phyloP scores from a whole-genome alignment of 306 rosid species.

The Malus orientalis region DNA sequence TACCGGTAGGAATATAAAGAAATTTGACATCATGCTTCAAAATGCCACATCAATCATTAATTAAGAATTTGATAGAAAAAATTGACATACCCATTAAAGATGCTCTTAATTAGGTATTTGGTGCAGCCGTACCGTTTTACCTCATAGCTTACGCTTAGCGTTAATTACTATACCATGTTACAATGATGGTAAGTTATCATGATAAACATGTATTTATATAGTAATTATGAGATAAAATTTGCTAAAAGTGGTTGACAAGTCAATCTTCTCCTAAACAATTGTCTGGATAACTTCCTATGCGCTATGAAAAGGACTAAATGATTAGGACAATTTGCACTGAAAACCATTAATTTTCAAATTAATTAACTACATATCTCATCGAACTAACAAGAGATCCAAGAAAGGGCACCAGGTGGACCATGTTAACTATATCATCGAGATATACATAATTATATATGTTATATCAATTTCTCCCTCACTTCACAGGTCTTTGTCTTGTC shows the following conservation, averaged over 20 bases:
- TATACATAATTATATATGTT: background rate
- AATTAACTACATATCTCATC: background rate
- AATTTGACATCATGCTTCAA: too few relatives aligned
- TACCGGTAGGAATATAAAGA: too few relatives aligned
- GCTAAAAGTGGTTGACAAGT: background rate
- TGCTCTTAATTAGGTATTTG: too few relatives aligned
- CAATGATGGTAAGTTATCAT: background rate
- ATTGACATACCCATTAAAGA: too few relatives aligned
- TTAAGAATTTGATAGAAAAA: too few relatives aligned
- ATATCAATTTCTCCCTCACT: background rate
- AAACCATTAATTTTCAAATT: background rate
- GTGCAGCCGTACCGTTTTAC: too few relatives aligned
- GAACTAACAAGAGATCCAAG: background rate
- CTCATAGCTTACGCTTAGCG: too few relatives aligned
- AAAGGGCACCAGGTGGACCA: background rate
- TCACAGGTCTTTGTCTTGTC: slow-evolving; percentile 1
- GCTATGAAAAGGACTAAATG: background rate
- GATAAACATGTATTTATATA: too few relatives aligned
- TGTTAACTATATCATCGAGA: background rate
- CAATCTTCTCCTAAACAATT: too few relatives aligned
- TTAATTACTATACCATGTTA: too few relatives aligned
- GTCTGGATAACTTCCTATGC: background rate
- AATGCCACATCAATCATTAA: too few relatives aligned
- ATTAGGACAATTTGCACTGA: slow-evolving; percentile 12
- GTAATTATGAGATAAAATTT: background rate